Evolutionary conservation across 352 stramenopile species (phyloP).

Genomic region (Phytophthora lateralis): DNA sequence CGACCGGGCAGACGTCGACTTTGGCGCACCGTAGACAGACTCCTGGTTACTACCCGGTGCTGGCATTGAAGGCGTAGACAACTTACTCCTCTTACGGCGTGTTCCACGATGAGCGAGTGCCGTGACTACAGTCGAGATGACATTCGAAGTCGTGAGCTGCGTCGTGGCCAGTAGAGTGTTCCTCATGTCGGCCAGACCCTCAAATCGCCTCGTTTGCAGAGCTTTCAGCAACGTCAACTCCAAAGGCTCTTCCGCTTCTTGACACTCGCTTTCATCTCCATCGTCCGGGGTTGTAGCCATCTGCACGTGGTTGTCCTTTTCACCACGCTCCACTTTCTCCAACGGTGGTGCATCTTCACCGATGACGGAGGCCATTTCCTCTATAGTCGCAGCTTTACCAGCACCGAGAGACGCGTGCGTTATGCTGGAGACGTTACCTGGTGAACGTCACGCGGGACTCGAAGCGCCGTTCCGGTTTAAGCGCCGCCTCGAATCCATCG

Average conservation of each 20-base stretch:
- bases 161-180: conserved; percentile 56
- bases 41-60: conserved; percentile 39
- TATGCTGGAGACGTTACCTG: background rate
- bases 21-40: conserved; percentile 27
- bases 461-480: conserved; percentile 34
- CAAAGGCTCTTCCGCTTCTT: conserved; percentile 1
- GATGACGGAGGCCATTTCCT: conserved; percentile 14
- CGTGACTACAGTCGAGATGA: conserved; percentile 70
- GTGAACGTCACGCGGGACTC: conserved; percentile 7
- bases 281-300: background rate
- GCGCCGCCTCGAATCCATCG: conserved; percentile 15
- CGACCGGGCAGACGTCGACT: conserved; percentile 38
- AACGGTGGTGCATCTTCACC: too few species aligned
- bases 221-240: conserved; percentile 43
- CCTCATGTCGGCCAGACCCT: conserved; percentile 39
- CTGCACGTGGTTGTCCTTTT: conserved; percentile 1
- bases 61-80: conserved; percentile 5
- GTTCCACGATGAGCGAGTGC: conserved; percentile 19
- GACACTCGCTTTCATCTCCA: background rate
- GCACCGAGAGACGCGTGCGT: conserved; percentile 7
- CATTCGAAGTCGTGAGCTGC: conserved; percentile 67
- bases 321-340: background rate
- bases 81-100: conserved; percentile 15
- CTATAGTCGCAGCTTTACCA: background rate
- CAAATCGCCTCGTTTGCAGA: conserved; percentile 41